Evolutionary conservation across 1,284 basidiomycete genomes (phyloP).

Genomic region (Pholiota adiposa): DNA sequence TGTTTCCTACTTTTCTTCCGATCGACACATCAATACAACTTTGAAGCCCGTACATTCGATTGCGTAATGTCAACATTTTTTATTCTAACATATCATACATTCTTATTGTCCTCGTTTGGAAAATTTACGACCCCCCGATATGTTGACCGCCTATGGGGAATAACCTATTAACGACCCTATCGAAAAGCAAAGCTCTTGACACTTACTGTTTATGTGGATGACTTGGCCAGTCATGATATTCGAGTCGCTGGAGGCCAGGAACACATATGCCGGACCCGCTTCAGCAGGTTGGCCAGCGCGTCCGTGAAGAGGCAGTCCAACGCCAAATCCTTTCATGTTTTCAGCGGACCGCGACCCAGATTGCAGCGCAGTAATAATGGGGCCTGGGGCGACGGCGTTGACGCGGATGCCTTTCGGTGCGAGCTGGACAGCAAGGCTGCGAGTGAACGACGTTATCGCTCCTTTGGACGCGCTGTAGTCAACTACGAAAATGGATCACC

Average conservation of each 20-base stretch:
- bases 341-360: constrained; percentile 54
- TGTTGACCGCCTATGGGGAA: constrained; percentile 21
- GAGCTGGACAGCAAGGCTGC: constrained; percentile 59
- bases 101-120: too few species aligned
- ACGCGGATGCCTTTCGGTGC: constrained; percentile 61
- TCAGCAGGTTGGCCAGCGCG: constrained; percentile 61
- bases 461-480: constrained; percentile 67
- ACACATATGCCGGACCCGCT: constrained; percentile 53
- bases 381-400: constrained; percentile 58
- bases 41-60: too few species aligned
- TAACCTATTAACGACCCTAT: too few species aligned
- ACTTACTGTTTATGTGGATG: constrained; percentile 38
- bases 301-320: constrained; percentile 51
- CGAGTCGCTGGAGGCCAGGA: constrained; percentile 45
- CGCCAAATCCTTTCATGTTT: constrained; percentile 52
- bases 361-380: constrained; percentile 58
- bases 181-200: too few species aligned
- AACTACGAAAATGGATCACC: constrained; percentile 37
- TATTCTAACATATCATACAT: too few species aligned
- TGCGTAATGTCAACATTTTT: too few species aligned
- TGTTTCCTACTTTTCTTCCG: too few species aligned
- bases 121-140: constrained; percentile 20
- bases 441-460: constrained; percentile 58
- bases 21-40: too few species aligned
- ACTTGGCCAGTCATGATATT: constrained; percentile 41